Conservation (phyloP, 1,284 basidiomycete species). For the Marasmius sp. region DNA sequence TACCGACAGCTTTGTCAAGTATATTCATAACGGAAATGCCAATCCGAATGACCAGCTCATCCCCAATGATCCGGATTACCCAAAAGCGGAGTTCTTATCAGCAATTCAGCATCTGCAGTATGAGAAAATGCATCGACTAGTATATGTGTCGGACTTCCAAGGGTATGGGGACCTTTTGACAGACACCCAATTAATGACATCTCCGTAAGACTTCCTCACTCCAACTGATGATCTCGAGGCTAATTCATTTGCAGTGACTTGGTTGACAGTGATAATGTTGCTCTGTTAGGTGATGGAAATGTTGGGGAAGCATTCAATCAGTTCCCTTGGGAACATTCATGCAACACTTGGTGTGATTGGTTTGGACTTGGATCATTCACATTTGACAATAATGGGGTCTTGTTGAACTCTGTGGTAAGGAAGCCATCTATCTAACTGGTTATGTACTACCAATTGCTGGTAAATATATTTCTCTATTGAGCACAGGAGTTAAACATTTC, state of each 20-base stretch:
- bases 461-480: no score
- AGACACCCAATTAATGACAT: constrained; percentile 36
- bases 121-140: constrained; percentile 3
- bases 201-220: constrained; percentile 6
- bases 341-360: neutral
- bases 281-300: neutral
- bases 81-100: constrained; percentile 4
- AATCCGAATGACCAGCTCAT: neutral
- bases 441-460: no score
- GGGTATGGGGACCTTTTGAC: constrained; percentile 3
- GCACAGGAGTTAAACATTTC: no score
- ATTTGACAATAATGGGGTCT: no score
- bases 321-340: neutral
- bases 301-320: neutral
- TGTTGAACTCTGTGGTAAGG: no score
- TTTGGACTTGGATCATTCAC: neutral
- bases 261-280: neutral
- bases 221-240: neutral
- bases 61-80: constrained; percentile 1
- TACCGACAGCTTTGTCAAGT: constrained; percentile 5
- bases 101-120: constrained; percentile 8
- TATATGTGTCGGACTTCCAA: constrained; percentile 11
- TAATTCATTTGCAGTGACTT: neutral
- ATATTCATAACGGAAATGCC: constrained; percentile 9
- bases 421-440: no score